Base-by-base conservation (phyloP, 441 rosid species). In the Gossypium trilobum region DNA sequence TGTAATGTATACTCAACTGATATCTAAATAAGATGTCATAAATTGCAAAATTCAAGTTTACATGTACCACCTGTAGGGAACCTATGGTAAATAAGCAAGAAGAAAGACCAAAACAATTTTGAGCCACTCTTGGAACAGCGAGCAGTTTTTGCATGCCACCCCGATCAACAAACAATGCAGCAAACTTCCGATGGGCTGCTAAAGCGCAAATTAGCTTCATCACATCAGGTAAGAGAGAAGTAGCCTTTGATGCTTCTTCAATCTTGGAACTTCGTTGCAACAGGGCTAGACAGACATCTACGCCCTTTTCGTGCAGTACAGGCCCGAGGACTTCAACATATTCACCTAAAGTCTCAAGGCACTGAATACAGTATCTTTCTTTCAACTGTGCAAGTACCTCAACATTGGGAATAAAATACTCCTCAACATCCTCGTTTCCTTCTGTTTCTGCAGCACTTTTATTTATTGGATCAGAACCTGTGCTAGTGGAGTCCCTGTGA, bases 311-410 rank as follows among this genome's bases (percentile, higher is more conserved):
- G 78, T 87, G 91, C 77, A 95, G 83, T 74, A 95, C 98, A 78
- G 99, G 99, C 64, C 96, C 98, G 52, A 93, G 94, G 72, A 91
- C 97, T 82, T 93, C 98, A 17, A 93, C 95, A 83, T 95, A 93
- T 78, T 93, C 97, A 59, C 98, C 99, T 74, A 95, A 85, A 65
- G 79, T 80, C 80, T 89, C 96, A 72, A 95, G 96, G 85, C 97
- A 91, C 82, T 86, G 98, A 67, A 93, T 87, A 85, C 98, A 91
- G 73, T 87, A 93, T 71, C 87, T 95, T 84, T 93, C 99, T 80
- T 91, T 92, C 74, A 89, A 76, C 83, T 88, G 92, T 42, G 90
- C 87, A 78, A 95, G 89, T 42, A 81, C 71, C 73, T 90, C 98
- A 39, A 64, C 64, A 78, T 86, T 92, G 67, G 91, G 98, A 65